A percentile compares a stretch with the other conserved stretches of the same genome.
phyloP scores from a whole-genome alignment of 352 stramenopile species.

The Thalassiosira ordinaria region DNA sequence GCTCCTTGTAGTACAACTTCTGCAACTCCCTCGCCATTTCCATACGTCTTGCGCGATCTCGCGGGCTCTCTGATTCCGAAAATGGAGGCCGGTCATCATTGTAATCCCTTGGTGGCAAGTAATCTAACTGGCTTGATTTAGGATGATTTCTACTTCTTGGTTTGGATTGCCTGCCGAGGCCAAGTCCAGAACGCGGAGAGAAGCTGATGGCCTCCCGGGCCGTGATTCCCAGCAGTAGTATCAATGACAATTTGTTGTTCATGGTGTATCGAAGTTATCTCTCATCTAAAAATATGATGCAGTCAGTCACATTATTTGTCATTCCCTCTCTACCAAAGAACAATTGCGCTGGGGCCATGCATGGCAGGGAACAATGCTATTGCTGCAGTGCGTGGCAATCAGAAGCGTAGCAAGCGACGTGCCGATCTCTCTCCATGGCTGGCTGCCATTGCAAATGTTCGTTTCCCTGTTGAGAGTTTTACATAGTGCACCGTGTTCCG shows the following conservation, averaged over 20 bases:
- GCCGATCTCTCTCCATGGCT: too few species aligned
- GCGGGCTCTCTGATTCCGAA: conserved; percentile 29
- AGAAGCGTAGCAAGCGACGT: too few species aligned
- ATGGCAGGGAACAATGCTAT: too few species aligned
- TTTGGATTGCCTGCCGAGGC: background rate
- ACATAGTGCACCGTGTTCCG: too few species aligned
- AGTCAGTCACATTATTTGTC: background rate
- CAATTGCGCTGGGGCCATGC: too few species aligned
- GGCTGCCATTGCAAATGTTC: too few species aligned
- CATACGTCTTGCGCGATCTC: conserved; percentile 33
- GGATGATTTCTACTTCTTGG: background rate
- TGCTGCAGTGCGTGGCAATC: too few species aligned
- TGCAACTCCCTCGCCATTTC: conserved; percentile 42
- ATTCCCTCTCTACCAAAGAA: too few species aligned
- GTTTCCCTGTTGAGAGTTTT: too few species aligned
- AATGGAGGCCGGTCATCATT: conserved; percentile 34
- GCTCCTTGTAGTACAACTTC: conserved; percentile 39
- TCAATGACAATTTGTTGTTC: conserved; percentile 9
- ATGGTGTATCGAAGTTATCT: too few species aligned
- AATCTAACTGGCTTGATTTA: background rate
- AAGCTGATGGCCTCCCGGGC: background rate
- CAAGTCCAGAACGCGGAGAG: background rate
- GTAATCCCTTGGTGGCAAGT: conserved; percentile 17
- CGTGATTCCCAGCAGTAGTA: background rate
- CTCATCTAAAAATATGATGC: too few species aligned